Conservation (phyloP, 2,329 filamentous ascomycete species). For the Stagonosporopsis rhizophila region DNA sequence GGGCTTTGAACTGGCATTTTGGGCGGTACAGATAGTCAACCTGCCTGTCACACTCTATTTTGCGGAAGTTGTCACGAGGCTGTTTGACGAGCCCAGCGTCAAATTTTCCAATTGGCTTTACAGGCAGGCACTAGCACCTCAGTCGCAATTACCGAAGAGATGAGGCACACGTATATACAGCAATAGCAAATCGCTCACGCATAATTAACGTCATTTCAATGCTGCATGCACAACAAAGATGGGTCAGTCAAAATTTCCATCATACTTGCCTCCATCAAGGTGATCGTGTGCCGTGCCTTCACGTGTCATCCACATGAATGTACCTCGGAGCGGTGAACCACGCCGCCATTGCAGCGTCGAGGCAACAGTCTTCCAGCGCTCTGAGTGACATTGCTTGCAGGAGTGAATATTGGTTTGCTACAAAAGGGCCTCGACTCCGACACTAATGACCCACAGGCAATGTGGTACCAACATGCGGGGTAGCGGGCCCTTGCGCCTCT, state of each 20-base stretch:
- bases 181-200: neutral
- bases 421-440: constrained; percentile 2
- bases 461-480: constrained; percentile 10
- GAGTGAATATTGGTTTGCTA: constrained; percentile 9
- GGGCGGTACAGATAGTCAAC: constrained; percentile 64
- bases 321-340: neutral
- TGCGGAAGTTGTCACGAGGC: constrained; percentile 45
- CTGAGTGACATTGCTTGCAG: constrained; percentile 7
- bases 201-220: neutral
- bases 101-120: constrained; percentile 61
- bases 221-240: neutral
- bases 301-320: constrained; percentile 9
- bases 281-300: constrained; percentile 9
- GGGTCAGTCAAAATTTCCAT: neutral
- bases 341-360: neutral
- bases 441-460: constrained; percentile 7
- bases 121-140: constrained; percentile 50
- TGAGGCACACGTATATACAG: neutral
- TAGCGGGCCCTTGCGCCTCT: constrained; percentile 13
- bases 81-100: constrained; percentile 62
- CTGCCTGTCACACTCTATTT: constrained; percentile 41
- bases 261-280: neutral
- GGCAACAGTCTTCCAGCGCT: constrained; percentile 2
- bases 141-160: constrained; percentile 17
- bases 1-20: constrained; percentile 64